These are phyloP conservation scores for Paraphoma sp. DNA, from an alignment of 2,329 filamentous ascomycete species.

Conservation along the genomic window DNA sequence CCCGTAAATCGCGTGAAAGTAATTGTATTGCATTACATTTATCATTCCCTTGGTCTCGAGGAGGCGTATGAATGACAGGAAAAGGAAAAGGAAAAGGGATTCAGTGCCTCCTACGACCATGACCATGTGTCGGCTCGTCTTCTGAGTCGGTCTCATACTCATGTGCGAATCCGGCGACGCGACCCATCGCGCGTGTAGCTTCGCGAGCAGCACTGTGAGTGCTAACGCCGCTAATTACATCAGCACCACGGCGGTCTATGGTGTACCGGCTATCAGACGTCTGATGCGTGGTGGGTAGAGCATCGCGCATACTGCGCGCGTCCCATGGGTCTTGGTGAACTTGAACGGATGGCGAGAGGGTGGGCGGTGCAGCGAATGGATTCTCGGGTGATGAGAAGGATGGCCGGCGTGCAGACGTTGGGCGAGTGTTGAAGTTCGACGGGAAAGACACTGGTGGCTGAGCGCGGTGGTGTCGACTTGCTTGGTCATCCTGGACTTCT, in stretches of 20 bases:
- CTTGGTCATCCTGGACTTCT: no score
- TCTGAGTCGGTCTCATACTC: slow-evolving; percentile 20
- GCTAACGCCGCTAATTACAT: slow-evolving; percentile 13
- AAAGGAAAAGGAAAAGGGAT: neutral
- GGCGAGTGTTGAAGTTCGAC: slow-evolving; percentile 20
- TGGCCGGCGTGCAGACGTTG: slow-evolving; percentile 28
- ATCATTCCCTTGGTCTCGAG: no score
- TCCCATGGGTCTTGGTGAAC: slow-evolving; percentile 32
- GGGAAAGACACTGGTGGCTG: slow-evolving; percentile 27
- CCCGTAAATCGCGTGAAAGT: no score
- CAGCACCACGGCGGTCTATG: slow-evolving; percentile 18
- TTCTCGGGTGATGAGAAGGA: slow-evolving; percentile 24
- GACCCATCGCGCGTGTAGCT: slow-evolving; percentile 23
- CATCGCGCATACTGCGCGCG: slow-evolving; percentile 20
- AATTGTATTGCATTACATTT: no score
- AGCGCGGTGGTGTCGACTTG: neutral
- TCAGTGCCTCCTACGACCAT: slow-evolving; percentile 1
- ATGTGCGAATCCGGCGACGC: slow-evolving; percentile 16
- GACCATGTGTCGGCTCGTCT: slow-evolving; percentile 4
- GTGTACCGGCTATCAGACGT: slow-evolving; percentile 12
- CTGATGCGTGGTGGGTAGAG: slow-evolving; percentile 22
- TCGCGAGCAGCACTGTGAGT: slow-evolving; percentile 19
- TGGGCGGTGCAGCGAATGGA: slow-evolving; percentile 23
- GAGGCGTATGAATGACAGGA: neutral
- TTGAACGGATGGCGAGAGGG: slow-evolving; percentile 8